Percentiles rank a stretch among this genome's conserved stretches.
Evolutionary conservation across 306 rosid species (phyloP).

Genomic region (Vachellia collinsii): DNA sequence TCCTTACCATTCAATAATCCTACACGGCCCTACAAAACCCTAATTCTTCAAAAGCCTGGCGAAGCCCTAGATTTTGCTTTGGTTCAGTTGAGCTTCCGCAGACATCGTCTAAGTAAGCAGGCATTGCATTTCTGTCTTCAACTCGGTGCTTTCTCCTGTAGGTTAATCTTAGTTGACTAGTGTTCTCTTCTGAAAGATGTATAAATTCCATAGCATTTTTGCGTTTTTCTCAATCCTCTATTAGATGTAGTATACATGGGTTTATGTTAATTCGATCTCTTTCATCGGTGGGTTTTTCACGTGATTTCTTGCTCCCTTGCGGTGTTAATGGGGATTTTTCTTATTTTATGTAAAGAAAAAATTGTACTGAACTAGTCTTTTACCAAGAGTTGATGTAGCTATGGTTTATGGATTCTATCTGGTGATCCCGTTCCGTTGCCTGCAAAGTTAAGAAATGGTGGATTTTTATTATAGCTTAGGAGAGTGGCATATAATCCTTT

Average conservation of each 20-base stretch:
- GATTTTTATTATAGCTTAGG: not conserved
- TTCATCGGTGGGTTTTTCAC: not conserved
- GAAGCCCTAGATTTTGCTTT: slow-evolving; percentile 30
- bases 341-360: not conserved
- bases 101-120: slow-evolving; percentile 15
- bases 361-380: not conserved
- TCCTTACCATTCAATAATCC: slow-evolving; percentile 22
- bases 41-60: slow-evolving; percentile 7
- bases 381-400: not conserved
- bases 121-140: not conserved
- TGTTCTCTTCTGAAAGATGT: not conserved
- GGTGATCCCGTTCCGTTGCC: not conserved
- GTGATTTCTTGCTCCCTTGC: not conserved
- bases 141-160: not conserved
- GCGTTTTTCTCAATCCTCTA: not conserved
- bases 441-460: not conserved
- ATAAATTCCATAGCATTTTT: not conserved
- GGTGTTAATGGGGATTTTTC: not conserved
- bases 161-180: not conserved
- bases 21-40: slow-evolving; percentile 46
- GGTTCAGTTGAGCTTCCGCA: slow-evolving; percentile 1
- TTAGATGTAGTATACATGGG: not conserved
- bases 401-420: not conserved
- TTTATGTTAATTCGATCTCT: not conserved
- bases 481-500: not conserved